Evolutionary conservation across 106 monocot species (phyloP), one percentile per base, ranked within the genome.

Genomic region (Phalaenopsis aphrodite): DNA sequence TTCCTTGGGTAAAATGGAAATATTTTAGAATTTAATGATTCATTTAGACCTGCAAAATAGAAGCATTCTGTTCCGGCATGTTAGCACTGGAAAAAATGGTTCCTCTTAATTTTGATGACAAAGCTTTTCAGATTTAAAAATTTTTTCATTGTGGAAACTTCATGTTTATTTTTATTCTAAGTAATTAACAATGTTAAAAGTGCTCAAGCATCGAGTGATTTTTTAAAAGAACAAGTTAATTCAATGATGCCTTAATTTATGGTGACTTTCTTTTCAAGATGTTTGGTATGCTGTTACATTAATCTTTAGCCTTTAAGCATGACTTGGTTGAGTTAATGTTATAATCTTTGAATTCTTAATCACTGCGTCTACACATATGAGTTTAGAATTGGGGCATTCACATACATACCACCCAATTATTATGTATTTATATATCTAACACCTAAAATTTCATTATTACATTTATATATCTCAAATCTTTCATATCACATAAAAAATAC

Each of bases 21-120:
- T 76, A 69, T 76, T 41, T 76, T 61, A 41, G 18, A 75, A 23
- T 8, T 67, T 67, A 24, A 67, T 67, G 67, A 57, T 19, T 57
- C 30, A 15, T 45, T 45, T 45, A 45, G 6, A 45, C 43, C 6
- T 45, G 43, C 43, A 45, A 45, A 45, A 45, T 4, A 45, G 43
- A 30, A 30, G 43, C 43, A 45, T 4, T 30, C 30, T 30, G 30
- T 45, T 45, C 6, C 6, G 43, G 43, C 43, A 45, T 45, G 6
- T 45, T 3, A 6, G 6, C 3, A 45, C 43, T 45, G 43, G 43
- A 45, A 45, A 45, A 3, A 4, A 45, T 45, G 43, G 6, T 6
- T 4, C 3, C 43, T 45, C 43, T 45, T 45, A 45, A 3, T 45
- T 0, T 45, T 45, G 43, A 3, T 57, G 14, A 57, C 19, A 16